phyloP scores from a whole-genome alignment of 352 stramenopile species.

The Globisporangium polare region DNA sequence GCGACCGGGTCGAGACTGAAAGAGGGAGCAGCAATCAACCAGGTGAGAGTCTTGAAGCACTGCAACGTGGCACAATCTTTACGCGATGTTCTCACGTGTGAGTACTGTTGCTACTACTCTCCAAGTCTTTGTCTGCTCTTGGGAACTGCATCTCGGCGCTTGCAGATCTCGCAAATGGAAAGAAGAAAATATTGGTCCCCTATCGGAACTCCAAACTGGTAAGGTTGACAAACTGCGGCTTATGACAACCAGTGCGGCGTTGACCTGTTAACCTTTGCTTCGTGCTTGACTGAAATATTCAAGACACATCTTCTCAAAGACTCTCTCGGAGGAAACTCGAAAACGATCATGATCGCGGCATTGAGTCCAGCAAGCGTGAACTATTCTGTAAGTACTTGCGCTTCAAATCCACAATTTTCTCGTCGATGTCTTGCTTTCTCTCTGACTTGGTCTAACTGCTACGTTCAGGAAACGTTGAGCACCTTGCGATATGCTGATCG shows the following conservation, averaged over 20 bases:
- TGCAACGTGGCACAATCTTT: not conserved
- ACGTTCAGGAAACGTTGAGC: conserved; percentile 79
- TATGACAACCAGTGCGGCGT: not conserved
- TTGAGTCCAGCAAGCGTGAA: conserved; percentile 86
- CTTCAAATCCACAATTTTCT: not conserved
- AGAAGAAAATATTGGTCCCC: conserved; percentile 84
- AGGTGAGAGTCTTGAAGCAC: conserved; percentile 28
- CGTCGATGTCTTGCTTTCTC: not conserved
- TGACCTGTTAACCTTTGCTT: not conserved
- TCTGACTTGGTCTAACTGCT: not conserved
- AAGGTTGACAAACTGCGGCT: not conserved
- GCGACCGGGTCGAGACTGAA: conserved; percentile 87
- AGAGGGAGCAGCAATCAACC: conserved; percentile 93
- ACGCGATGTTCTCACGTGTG: not conserved
- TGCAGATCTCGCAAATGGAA: conserved; percentile 80
- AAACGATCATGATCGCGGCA: conserved; percentile 90
- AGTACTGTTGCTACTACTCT: not conserved
- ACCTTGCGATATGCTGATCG: conserved; percentile 90
- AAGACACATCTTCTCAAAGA: conserved; percentile 86
- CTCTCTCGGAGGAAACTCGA: conserved; percentile 85
- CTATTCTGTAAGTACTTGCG: conserved; percentile 48
- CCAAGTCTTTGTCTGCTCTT: conserved; percentile 80
- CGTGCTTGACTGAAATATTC: not conserved
- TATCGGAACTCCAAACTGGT: conserved; percentile 93
- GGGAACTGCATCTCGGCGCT: conserved; percentile 92